Evolutionary conservation across 2,329 filamentous ascomycete species (phyloP), one percentile per base, ranked within the genome.

Genomic region (Alternaria hordeiaustralica): DNA sequence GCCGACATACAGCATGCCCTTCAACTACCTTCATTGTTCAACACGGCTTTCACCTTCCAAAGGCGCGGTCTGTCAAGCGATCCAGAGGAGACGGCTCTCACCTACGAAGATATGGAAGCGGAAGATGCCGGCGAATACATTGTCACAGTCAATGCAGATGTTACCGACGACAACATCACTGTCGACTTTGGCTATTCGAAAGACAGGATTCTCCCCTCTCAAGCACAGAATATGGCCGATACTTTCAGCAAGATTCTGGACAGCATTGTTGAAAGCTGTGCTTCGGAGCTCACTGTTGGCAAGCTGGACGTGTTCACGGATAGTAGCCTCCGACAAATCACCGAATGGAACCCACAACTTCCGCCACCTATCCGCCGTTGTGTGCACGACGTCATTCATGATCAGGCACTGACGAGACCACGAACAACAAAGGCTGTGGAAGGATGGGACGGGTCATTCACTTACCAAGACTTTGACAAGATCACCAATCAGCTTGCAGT

Each of bases 41-140:
- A 80, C 41, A 79, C 78, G 2, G 75, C 75, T 7, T 79, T 80
- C 64, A 79, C 78, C 3, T 79, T 75, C 60, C 77, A 80, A 49
- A 65, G 76, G 46, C 67, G 77, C 15, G 69, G 70, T 23, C 55
- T 75, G 1, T 67, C 72, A 9, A 61, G 67, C 6, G 72, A 75
- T 41, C 65, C 71, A 1, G 67, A 75, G 36, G 63, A 72, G 44
- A 73, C 73, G 7, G 70, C 75, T 15, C 64, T 80, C 0, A 18
- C 70, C 2, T 79, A 74, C 41, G 72, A 80, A 41, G 71, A 77
- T 36, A 70, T 79, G 53, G 72, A 79, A 55, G 76, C 77, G 1
- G 72, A 73, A 30, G 78, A 80, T 71, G 69, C 77, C 2, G 73
- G 73, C n/a, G 77, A 80, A 57, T 79, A 78, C 55, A 68, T 74